Percentiles rank a stretch among this genome's conserved stretches.
Conservation (phyloP, 2,329 filamentous ascomycete species). For the Cladosporium sp. region DNA sequence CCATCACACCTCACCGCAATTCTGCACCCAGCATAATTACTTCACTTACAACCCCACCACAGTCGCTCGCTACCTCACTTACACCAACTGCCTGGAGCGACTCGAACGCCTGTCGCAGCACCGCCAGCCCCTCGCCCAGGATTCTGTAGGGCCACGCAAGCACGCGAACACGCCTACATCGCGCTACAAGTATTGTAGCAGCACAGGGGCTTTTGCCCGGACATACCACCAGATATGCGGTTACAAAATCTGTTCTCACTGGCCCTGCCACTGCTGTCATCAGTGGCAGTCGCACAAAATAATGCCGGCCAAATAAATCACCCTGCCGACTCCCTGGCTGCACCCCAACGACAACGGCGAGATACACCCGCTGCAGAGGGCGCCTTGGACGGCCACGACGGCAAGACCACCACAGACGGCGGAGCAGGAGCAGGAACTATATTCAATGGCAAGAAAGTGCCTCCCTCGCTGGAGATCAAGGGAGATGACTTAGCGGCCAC, state of each 20-base stretch:
- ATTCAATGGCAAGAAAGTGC: conserved; percentile 68
- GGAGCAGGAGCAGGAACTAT: conserved; percentile 44
- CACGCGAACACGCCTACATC: conserved; percentile 8
- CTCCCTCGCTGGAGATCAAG: conserved; percentile 63
- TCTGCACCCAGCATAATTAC: conserved; percentile 13
- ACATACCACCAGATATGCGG: conserved; percentile 30
- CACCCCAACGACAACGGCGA: conserved; percentile 12
- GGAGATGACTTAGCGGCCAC: conserved; percentile 59
- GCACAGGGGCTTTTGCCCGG: conserved; percentile 27
- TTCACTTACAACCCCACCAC: conserved; percentile 3
- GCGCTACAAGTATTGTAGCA: neutral
- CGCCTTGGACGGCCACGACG: conserved; percentile 35
- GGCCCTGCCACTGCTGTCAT: conserved; percentile 30
- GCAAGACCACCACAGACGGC: conserved; percentile 38
- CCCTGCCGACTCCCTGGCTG: conserved; percentile 16
- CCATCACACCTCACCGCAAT: conserved; percentile 1
- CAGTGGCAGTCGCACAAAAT: conserved; percentile 23
- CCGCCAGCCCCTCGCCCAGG: neutral
- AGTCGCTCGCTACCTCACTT: conserved; percentile 18
- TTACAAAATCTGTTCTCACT: conserved; percentile 31
- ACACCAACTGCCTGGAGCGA: neutral
- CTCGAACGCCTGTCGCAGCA: neutral
- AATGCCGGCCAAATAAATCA: conserved; percentile 21
- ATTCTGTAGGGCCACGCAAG: conserved; percentile 19
- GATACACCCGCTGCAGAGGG: conserved; percentile 22